phyloP scores from a whole-genome alignment of 1,139 yeast species.

The Kodamaea fungicola region DNA sequence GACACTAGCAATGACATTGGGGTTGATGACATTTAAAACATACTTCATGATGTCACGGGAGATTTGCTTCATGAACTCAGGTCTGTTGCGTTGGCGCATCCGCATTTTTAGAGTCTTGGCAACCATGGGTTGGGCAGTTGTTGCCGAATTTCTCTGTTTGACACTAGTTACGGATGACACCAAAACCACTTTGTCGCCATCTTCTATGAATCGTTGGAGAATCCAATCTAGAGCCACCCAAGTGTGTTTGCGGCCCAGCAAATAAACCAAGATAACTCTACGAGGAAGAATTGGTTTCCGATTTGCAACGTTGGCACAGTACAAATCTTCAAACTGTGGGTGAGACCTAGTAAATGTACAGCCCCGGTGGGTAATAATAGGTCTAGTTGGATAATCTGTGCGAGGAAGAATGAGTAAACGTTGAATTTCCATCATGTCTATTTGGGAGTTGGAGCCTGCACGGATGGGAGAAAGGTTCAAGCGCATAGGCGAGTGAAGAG shows the following conservation, averaged over 20 bases:
- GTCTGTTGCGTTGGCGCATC: slow-evolving; percentile 30
- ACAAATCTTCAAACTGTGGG: slow-evolving; percentile 36
- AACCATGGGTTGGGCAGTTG: slow-evolving; percentile 15
- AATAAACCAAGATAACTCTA: slow-evolving; percentile 58
- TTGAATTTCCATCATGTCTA: slow-evolving; percentile 6
- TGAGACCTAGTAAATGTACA: slow-evolving; percentile 50
- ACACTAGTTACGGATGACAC: slow-evolving; percentile 36
- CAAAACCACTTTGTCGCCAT: slow-evolving; percentile 65
- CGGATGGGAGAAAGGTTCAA: slow-evolving; percentile 5
- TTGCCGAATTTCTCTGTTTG: slow-evolving; percentile 6
- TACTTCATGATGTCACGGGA: slow-evolving; percentile 46
- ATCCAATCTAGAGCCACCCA: slow-evolving; percentile 81
- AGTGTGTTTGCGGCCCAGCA: slow-evolving; percentile 69
- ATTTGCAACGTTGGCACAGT: slow-evolving; percentile 27
- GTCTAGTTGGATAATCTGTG: slow-evolving; percentile 46
- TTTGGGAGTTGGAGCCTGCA: background rate
- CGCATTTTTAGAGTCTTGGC: slow-evolving; percentile 28
- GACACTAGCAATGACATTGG: slow-evolving; percentile 49
- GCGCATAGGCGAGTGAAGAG: slow-evolving; percentile 1
- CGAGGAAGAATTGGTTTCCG: slow-evolving; percentile 43
- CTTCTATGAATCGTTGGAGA: slow-evolving; percentile 45
- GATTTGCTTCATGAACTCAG: slow-evolving; percentile 32
- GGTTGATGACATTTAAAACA: slow-evolving; percentile 44
- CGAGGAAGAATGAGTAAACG: slow-evolving; percentile 9
- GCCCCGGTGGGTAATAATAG: slow-evolving; percentile 49